These are phyloP conservation scores for Calonectria henricotiae DNA, from an alignment of 2,329 filamentous ascomycete species.

Conservation along the genomic window DNA sequence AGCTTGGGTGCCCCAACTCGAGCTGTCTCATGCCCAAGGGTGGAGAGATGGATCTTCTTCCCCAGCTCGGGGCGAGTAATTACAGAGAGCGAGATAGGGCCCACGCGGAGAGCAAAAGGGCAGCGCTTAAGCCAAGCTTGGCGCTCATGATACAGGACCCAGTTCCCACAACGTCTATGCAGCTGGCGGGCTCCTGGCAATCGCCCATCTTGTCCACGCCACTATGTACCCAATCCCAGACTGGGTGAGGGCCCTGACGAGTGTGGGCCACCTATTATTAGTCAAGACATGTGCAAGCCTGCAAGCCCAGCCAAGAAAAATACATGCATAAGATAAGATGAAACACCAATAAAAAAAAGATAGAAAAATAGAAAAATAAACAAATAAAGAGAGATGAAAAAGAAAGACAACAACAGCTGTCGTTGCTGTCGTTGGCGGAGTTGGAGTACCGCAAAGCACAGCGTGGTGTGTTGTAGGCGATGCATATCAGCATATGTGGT, in stretches of 20 bases:
- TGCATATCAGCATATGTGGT: conserved; percentile 17
- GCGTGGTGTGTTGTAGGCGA: neutral
- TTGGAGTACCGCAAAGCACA: neutral
- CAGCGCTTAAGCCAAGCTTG: neutral
- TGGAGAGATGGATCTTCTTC: no score
- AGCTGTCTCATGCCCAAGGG: neutral
- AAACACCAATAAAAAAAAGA: no score
- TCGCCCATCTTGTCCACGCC: conserved; percentile 29
- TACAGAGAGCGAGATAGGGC: neutral
- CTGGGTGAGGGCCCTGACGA: conserved; percentile 8
- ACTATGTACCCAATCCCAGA: conserved; percentile 3
- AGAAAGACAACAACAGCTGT: neutral
- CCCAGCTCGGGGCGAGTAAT: neutral
- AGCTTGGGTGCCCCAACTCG: neutral
- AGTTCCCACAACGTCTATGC: conserved; percentile 13
- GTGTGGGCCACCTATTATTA: conserved; percentile 11
- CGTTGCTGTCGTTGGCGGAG: neutral
- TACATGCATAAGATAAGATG: no score
- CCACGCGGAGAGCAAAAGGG: conserved; percentile 14
- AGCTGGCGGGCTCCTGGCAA: neutral
- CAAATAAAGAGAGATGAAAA: neutral
- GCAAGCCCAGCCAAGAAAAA: neutral
- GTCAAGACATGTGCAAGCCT: conserved; percentile 20
- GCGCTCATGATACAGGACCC: conserved; percentile 12
- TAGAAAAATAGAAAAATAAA: neutral